Percentiles rank a stretch among this genome's conserved stretches.
Conservation (phyloP, 2,329 filamentous ascomycete genomes). For the Aspergillus uvarum region DNA sequence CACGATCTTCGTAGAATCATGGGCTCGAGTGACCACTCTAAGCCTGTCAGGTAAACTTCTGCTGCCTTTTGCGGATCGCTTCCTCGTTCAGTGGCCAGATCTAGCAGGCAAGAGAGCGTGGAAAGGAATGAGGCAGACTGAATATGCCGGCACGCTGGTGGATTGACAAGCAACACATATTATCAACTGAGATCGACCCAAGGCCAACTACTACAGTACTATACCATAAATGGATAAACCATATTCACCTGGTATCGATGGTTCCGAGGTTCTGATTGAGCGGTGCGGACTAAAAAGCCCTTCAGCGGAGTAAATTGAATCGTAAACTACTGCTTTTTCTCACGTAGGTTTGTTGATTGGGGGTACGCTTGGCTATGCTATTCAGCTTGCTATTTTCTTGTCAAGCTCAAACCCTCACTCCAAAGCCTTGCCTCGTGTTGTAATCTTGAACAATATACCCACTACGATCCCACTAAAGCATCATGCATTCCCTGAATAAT, state of each 20-base stretch:
- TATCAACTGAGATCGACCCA: too few relatives aligned
- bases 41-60: constrained; percentile 84
- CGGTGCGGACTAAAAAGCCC: neutral
- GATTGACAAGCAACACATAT: constrained; percentile 21
- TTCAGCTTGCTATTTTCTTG: neutral
- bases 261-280: neutral
- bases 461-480: constrained; percentile 28
- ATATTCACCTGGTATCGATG: neutral
- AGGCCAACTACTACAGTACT: neutral
- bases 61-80: constrained; percentile 68
- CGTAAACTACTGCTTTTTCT: neutral
- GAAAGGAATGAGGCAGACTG: constrained; percentile 39
- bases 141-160: constrained; percentile 42
- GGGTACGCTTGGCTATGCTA: neutral
- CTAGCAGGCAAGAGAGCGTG: constrained; percentile 52
- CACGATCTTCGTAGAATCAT: constrained; percentile 86
- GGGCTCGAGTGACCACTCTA: constrained; percentile 78
- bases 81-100: constrained; percentile 77
- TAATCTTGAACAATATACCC: neutral
- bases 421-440: too few relatives aligned
- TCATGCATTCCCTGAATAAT: constrained; percentile 63
- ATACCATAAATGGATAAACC: neutral
- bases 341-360: neutral
- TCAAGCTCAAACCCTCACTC: neutral
- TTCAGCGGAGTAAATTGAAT: neutral